Evolutionary conservation across 495 filamentous ascomycete genomes (phyloP), one percentile per base, ranked within the genome.

Genomic region (Astrothelium macrocarpum): DNA sequence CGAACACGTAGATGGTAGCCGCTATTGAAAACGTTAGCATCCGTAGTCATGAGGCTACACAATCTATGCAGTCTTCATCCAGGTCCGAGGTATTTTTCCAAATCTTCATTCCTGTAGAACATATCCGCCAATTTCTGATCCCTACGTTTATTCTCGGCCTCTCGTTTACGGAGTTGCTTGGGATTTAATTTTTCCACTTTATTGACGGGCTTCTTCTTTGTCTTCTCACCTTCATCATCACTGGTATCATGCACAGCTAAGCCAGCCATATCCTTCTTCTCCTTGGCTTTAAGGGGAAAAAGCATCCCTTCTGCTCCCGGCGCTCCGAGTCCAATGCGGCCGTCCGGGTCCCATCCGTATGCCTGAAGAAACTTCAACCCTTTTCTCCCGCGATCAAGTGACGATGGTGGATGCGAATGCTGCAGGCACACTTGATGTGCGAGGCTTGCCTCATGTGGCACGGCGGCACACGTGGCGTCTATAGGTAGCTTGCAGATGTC

Each of bases 331-430:
- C 92, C 92, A 5, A 76, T 68, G 26, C 90, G 76, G 39, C 83
- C 80, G 74, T 97, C 91, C 0, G 89, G 91, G 72, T 96, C 89
- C 89, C 90, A 97, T 42, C 93, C 92, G 66, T 90, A 85, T 1
- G 84, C 79, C 32, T 86, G 80, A 2, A 97, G 83, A 59, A 89
- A 86, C 62, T 81, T 80, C 9, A 97, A 78, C 0, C 92, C 92
- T 73, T 84, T 84, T 39, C 88, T 82, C 1, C 79, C 80, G n/a
- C 92, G 86, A 72, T 95, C 88, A 1, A 96, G 75, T 62, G 88
- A 82, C 0, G 91, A 95, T 1, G 93, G 93, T 0, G 91, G 90
- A 68, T 91, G 84, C 0, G 90, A 91, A 70, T 96, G 90, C 18
- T 80, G 69, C 1, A 96, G 80, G 67, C 85, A 89, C 49, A 90